A percentile compares a stretch with the other conserved stretches of the same genome.
phyloP scores from a whole-genome alignment of 495 filamentous ascomycete species.

The Aspergillus olivimuriae region DNA sequence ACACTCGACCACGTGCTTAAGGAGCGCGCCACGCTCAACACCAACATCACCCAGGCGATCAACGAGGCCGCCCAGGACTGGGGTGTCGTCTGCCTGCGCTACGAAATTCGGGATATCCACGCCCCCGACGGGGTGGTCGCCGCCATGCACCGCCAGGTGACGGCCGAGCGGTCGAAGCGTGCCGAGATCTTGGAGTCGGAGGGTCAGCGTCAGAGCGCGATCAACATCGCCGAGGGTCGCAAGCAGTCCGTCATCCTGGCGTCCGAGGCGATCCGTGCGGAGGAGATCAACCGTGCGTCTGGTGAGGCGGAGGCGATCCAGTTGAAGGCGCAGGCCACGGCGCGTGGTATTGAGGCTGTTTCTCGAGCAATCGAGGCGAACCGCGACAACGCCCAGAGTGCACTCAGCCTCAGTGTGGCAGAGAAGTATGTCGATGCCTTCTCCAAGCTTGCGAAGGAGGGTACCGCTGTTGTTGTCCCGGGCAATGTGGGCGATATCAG shows the following conservation, averaged over 20 bases:
- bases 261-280: slow-evolving; percentile 81
- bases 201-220: slow-evolving; percentile 90
- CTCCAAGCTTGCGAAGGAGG: slow-evolving; percentile 82
- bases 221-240: slow-evolving; percentile 95
- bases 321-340: slow-evolving; percentile 79
- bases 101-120: slow-evolving; percentile 98
- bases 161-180: slow-evolving; percentile 90
- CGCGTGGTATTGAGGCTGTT: slow-evolving; percentile 80
- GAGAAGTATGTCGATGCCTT: slow-evolving; percentile 99
- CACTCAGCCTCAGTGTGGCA: slow-evolving; percentile 79
- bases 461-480: slow-evolving; percentile 88
- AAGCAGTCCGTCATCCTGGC: slow-evolving; percentile 96
- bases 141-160: slow-evolving; percentile 97
- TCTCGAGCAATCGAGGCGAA: slow-evolving; percentile 64
- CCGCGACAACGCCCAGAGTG: slow-evolving; percentile 66
- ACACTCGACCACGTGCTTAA: slow-evolving; percentile 96
- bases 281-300: slow-evolving; percentile 83
- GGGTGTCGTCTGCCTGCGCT: slow-evolving; percentile 92
- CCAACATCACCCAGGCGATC: slow-evolving; percentile 95
- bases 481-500: slow-evolving; percentile 97
- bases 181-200: slow-evolving; percentile 96
- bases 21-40: slow-evolving; percentile 90
- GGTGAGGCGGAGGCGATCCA: slow-evolving; percentile 94
- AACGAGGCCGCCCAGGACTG: slow-evolving; percentile 96
- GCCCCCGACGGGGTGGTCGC: slow-evolving; percentile 87